These are phyloP conservation scores for Apiotrichum veenhuisii DNA, from an alignment of 1,284 basidiomycete genomes.

Conservation along the genomic window DNA sequence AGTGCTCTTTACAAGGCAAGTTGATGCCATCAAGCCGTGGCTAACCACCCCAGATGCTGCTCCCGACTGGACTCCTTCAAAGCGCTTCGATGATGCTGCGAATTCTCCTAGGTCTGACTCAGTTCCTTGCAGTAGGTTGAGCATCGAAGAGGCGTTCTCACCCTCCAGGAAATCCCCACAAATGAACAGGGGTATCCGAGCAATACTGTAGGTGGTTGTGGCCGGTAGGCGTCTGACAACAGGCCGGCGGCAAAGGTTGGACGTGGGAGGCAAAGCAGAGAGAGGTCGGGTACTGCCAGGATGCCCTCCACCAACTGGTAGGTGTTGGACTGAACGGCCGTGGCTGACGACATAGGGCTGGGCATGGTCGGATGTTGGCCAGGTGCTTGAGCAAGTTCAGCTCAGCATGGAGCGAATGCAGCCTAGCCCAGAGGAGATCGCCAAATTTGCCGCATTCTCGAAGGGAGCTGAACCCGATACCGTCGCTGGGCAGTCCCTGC, in stretches of 20 bases:
- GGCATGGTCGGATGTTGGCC: conserved; percentile 31
- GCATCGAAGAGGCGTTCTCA: conserved; percentile 7
- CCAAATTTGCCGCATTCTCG: conserved; percentile 2
- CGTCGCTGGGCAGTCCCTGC: neutral
- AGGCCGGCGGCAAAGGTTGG: conserved; percentile 38
- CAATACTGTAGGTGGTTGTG: conserved; percentile 22
- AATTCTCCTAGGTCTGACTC: conserved; percentile 24
- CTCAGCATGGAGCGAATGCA: conserved; percentile 27
- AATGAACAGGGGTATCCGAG: conserved; percentile 40
- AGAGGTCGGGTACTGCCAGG: conserved; percentile 26
- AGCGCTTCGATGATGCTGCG: conserved; percentile 26
- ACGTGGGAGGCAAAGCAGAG: conserved; percentile 37
- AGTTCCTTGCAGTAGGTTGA: conserved; percentile 31
- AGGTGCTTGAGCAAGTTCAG: conserved; percentile 20
- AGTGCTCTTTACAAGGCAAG: neutral
- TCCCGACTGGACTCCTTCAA: conserved; percentile 33
- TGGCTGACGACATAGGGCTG: conserved; percentile 11
- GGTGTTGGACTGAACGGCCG: conserved; percentile 1
- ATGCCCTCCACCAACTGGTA: conserved; percentile 36
- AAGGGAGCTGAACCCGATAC: neutral
- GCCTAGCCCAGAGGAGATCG: conserved; percentile 21
- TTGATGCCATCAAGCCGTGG: too few relatives aligned
- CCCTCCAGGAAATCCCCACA: conserved; percentile 28
- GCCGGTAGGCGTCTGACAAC: neutral
- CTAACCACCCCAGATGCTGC: conserved; percentile 14